These are phyloP conservation scores for Picochlorum sp. DNA, from an alignment of 139 green algal genomes.

Conservation along the genomic window DNA sequence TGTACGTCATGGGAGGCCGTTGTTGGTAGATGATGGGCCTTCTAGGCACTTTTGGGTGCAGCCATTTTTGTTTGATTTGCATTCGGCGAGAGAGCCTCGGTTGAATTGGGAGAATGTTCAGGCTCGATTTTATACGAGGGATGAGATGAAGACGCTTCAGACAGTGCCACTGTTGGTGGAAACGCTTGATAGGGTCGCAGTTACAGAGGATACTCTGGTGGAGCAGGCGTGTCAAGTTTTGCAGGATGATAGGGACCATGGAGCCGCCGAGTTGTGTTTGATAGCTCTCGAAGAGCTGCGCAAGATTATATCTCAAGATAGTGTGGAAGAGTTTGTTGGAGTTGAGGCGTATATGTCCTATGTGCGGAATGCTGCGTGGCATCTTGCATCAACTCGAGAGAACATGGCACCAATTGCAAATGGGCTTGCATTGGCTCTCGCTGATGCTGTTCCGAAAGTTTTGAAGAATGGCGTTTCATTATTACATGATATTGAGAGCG, in stretches of 20 bases:
- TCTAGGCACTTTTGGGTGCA: neutral
- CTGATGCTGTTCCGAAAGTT: neutral
- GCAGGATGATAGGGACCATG: neutral
- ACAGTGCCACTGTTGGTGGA: neutral
- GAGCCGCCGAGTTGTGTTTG: neutral
- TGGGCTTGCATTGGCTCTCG: neutral
- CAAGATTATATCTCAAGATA: neutral
- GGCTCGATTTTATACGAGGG: neutral
- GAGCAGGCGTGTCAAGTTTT: neutral
- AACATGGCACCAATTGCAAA: neutral
- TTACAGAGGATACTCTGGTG: neutral
- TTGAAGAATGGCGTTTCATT: neutral
- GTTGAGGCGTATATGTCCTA: neutral
- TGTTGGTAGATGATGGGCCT: neutral
- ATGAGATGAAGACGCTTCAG: neutral
- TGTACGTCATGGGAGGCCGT: neutral
- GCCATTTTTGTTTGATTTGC: neutral
- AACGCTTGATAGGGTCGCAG: neutral
- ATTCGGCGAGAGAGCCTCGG: neutral
- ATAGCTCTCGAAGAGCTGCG: neutral
- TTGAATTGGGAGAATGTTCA: conserved; percentile 5
- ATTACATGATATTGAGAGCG: neutral
- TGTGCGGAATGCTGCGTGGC: neutral
- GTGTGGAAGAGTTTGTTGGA: neutral
- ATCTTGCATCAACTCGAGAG: neutral